Evolutionary conservation across 257 asterid genomes (phyloP).

Genomic region (Ophiorrhiza pumila): DNA sequence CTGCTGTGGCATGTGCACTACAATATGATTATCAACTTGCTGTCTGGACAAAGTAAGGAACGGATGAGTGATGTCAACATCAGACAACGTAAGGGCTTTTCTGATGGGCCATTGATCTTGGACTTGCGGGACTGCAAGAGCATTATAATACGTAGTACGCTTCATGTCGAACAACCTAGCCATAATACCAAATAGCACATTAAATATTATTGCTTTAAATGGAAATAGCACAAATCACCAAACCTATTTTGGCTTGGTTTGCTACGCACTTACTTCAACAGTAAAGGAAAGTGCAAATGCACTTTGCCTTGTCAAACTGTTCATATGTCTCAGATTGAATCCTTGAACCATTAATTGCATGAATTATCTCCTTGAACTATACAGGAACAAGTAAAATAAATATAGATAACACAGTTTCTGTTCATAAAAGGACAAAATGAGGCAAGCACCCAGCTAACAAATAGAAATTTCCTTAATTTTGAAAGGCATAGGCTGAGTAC

Average conservation of each 20-base stretch:
- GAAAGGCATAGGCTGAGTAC: not conserved
- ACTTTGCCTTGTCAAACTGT: not conserved
- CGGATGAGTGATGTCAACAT: conserved; percentile 80
- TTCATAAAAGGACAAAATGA: not conserved
- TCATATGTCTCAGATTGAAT: not conserved
- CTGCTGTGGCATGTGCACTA: conserved; percentile 59
- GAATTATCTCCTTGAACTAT: not conserved
- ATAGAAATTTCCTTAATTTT: not conserved
- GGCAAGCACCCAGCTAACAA: not conserved
- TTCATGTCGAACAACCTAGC: conserved; percentile 44
- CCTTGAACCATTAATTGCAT: not conserved
- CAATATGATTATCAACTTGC: conserved; percentile 67
- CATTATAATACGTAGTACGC: conserved; percentile 47
- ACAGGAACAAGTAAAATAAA: not conserved
- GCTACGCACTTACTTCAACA: not conserved
- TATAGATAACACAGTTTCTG: not conserved
- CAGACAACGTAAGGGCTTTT: conserved; percentile 68
- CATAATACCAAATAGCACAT: not conserved
- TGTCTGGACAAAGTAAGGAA: conserved; percentile 76
- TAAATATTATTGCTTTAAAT: not conserved
- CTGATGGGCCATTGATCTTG: conserved; percentile 74
- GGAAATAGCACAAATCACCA: not conserved
- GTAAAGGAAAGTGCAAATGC: not conserved
- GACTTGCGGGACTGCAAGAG: conserved; percentile 36
- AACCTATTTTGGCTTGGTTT: not conserved